phyloP scores from a whole-genome alignment of 495 filamentous ascomycete genomes.

The Aspergillus sclerotioniger region DNA sequence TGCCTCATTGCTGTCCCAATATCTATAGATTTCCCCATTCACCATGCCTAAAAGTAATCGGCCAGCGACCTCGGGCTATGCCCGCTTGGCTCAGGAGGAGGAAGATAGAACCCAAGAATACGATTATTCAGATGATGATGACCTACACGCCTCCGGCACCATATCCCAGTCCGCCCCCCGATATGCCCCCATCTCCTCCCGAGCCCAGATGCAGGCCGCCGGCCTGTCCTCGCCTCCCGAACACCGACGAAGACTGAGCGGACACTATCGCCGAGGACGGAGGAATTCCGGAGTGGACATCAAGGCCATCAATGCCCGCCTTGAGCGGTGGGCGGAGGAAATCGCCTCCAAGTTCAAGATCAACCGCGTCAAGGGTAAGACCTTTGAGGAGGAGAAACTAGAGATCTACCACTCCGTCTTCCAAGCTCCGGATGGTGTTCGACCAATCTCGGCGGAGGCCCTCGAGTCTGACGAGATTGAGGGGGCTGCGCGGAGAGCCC shows the following conservation, averaged over 20 bases:
- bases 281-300: constrained; percentile 94
- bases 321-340: constrained; percentile 97
- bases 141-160: constrained; percentile 55
- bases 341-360: constrained; percentile 98
- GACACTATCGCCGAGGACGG: constrained; percentile 53
- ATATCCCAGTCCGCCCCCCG: constrained; percentile 61
- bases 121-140: constrained; percentile 72
- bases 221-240: constrained; percentile 37
- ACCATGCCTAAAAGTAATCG: constrained; percentile 52
- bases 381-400: constrained; percentile 75
- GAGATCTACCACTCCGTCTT: constrained; percentile 99
- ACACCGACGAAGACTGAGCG: constrained; percentile 46
- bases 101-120: constrained; percentile 57
- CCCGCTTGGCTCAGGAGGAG: constrained; percentile 87
- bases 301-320: constrained; percentile 94
- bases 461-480: constrained; percentile 61
- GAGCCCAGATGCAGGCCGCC: constrained; percentile 49
- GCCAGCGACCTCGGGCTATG: constrained; percentile 85
- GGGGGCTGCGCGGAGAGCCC: constrained; percentile 59
- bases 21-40: constrained; percentile 5
- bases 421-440: constrained; percentile 80
- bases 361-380: constrained; percentile 69
- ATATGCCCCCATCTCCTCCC: constrained; percentile 63
- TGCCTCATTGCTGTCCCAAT: constrained; percentile 18
- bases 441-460: constrained; percentile 71